These are phyloP conservation scores for Trichopus zeylanicus DNA, from an alignment of 116 monocot species.

Conservation along the genomic window DNA sequence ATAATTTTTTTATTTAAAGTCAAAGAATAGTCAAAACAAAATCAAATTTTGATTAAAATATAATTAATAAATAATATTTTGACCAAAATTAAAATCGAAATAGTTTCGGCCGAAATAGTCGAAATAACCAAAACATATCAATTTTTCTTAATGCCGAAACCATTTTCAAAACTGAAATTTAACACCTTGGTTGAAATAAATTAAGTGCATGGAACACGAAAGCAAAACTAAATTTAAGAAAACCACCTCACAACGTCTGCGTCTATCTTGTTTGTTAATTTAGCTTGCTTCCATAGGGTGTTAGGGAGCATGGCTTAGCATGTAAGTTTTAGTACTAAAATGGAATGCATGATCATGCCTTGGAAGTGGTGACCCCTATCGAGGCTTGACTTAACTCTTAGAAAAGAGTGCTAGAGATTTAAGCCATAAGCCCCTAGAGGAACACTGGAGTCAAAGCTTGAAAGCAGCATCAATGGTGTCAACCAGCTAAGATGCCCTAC, in stretches of 20 bases:
- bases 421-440: constrained; percentile 1
- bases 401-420: background rate
- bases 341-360: background rate
- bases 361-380: background rate
- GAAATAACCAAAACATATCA: too few relatives aligned
- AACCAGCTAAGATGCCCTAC: too few relatives aligned
- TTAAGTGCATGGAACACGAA: background rate
- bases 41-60: too few relatives aligned
- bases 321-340: background rate
- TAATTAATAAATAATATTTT: too few relatives aligned
- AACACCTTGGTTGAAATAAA: too few relatives aligned
- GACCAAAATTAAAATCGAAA: too few relatives aligned
- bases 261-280: background rate
- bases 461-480: too few relatives aligned
- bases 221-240: background rate
- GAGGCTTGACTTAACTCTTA: background rate
- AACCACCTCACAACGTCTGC: background rate
- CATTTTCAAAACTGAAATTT: too few relatives aligned
- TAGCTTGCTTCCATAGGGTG: background rate
- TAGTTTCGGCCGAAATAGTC: too few relatives aligned
- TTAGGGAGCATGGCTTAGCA: background rate
- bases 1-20: too few relatives aligned
- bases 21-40: too few relatives aligned
- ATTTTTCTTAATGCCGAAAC: too few relatives aligned
- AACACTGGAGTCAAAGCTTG: background rate